Conservation (phyloP, 1,139 yeast genomes). For the Pichiaceae sp. region DNA sequence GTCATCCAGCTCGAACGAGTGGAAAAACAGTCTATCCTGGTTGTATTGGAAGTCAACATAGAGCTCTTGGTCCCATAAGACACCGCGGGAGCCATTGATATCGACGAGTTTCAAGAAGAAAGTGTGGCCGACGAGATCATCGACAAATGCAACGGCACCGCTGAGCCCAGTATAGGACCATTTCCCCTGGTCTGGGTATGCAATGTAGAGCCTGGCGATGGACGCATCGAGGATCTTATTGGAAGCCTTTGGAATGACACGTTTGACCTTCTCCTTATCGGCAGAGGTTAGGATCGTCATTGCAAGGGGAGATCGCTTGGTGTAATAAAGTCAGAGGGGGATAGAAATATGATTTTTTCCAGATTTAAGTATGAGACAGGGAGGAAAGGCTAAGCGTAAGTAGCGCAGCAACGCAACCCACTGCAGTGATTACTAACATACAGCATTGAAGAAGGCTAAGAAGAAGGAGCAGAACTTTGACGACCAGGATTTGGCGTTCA, state of each 20-base stretch:
- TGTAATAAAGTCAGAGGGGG: background rate
- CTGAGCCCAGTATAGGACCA: slow-evolving; percentile 87
- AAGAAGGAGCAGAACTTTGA: slow-evolving; percentile 66
- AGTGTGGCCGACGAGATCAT: slow-evolving; percentile 91
- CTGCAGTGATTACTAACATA: background rate
- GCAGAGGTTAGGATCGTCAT: slow-evolving; percentile 58
- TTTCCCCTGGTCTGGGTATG: slow-evolving; percentile 71
- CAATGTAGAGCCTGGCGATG: slow-evolving; percentile 81
- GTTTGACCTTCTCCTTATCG: slow-evolving; percentile 82
- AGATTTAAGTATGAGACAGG: slow-evolving; percentile 21
- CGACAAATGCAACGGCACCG: slow-evolving; percentile 83
- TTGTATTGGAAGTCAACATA: slow-evolving; percentile 81
- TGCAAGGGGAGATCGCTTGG: background rate
- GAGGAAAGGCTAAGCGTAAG: slow-evolving; percentile 46
- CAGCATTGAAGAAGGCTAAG: slow-evolving; percentile 56
- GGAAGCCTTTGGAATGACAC: slow-evolving; percentile 81
- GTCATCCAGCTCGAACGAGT: slow-evolving; percentile 87
- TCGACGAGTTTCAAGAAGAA: slow-evolving; percentile 86
- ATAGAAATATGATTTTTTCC: background rate
- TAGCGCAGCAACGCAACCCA: slow-evolving; percentile 7
- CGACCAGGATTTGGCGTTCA: slow-evolving; percentile 84
- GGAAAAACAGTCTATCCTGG: slow-evolving; percentile 93
- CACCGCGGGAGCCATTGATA: slow-evolving; percentile 73
- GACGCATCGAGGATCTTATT: slow-evolving; percentile 88
- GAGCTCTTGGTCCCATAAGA: slow-evolving; percentile 93